A percentile compares a stretch with the other conserved stretches of the same genome.
These are phyloP conservation scores for Astragalus glycyphyllos DNA, from an alignment of 306 rosid species.

Conservation along the genomic window DNA sequence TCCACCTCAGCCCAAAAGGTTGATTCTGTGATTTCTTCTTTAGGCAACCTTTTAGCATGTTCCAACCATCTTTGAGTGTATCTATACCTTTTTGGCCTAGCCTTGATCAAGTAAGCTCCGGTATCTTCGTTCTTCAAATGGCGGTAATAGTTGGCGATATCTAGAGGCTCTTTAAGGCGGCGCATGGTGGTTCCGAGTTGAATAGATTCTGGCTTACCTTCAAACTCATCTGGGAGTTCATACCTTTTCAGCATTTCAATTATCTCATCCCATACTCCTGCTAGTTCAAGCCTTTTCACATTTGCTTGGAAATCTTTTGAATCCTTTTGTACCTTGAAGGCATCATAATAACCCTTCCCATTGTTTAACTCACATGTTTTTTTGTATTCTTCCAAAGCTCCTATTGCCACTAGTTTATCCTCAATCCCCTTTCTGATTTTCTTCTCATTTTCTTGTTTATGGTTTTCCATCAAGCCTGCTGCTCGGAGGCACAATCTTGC, in stretches of 20 bases:
- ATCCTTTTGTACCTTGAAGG: constrained; percentile 67
- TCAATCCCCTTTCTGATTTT: constrained; percentile 37
- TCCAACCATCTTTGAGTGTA: constrained; percentile 76
- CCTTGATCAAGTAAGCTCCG: constrained; percentile 58
- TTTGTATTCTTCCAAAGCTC: constrained; percentile 46
- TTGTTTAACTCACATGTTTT: constrained; percentile 37
- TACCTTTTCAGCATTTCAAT: constrained; percentile 66
- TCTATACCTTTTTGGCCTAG: constrained; percentile 69
- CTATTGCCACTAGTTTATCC: neutral
- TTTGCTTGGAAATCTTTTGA: constrained; percentile 71
- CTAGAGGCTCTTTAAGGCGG: constrained; percentile 76
- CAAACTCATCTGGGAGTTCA: constrained; percentile 82
- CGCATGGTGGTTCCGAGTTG: constrained; percentile 59
- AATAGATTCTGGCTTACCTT: constrained; percentile 59
- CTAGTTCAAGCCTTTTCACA: constrained; percentile 65
- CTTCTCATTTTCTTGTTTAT: constrained; percentile 45
- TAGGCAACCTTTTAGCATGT: constrained; percentile 22
- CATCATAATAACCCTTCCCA: constrained; percentile 61
- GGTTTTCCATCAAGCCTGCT: constrained; percentile 63
- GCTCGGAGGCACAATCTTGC: constrained; percentile 75
- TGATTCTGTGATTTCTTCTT: constrained; percentile 54
- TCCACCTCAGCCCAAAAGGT: constrained; percentile 79
- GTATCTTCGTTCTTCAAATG: constrained; percentile 69
- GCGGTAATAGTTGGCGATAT: constrained; percentile 80
- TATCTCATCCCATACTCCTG: constrained; percentile 80